Evolutionary conservation across 1,284 basidiomycete species (phyloP).

Genomic region (Heterobasidion parviporum): DNA sequence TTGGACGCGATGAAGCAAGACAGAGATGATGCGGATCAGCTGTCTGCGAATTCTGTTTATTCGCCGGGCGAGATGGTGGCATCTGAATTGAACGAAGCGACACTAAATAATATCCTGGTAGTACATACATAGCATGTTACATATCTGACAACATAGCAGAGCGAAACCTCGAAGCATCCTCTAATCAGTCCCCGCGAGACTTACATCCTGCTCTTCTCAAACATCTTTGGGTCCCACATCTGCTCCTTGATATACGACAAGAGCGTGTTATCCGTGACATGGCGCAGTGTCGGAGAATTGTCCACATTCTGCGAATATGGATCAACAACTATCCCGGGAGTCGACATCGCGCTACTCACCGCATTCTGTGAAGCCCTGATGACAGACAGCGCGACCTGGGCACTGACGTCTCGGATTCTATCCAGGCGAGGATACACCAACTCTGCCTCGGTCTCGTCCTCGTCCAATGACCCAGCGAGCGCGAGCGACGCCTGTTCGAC

Average conservation of each 20-base stretch:
- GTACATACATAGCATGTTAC: not conserved
- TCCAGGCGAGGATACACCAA: slow-evolving; percentile 58
- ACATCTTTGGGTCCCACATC: slow-evolving; percentile 45
- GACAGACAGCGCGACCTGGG: slow-evolving; percentile 51
- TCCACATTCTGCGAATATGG: slow-evolving; percentile 7
- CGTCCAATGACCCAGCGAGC: slow-evolving; percentile 53
- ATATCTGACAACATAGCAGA: not conserved
- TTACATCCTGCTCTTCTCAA: not conserved
- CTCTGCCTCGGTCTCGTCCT: slow-evolving; percentile 47
- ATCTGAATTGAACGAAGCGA: not conserved
- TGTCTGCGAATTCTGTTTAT: not conserved
- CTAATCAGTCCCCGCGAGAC: not conserved
- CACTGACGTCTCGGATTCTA: slow-evolving; percentile 65
- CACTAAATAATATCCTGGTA: not conserved
- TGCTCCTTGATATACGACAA: slow-evolving; percentile 41
- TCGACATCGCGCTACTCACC: slow-evolving; percentile 24
- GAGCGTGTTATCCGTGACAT: slow-evolving; percentile 39
- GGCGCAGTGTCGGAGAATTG: slow-evolving; percentile 18
- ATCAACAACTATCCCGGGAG: not conserved
- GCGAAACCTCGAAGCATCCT: not conserved
- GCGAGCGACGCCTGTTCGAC: slow-evolving; percentile 52
- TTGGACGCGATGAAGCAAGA: too few relatives aligned
- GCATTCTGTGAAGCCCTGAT: slow-evolving; percentile 58
- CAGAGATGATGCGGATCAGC: too few relatives aligned
- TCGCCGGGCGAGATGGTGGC: not conserved